Evolutionary conservation across 2,329 filamentous ascomycete genomes (phyloP).

Genomic region (Claviceps purpurea): DNA sequence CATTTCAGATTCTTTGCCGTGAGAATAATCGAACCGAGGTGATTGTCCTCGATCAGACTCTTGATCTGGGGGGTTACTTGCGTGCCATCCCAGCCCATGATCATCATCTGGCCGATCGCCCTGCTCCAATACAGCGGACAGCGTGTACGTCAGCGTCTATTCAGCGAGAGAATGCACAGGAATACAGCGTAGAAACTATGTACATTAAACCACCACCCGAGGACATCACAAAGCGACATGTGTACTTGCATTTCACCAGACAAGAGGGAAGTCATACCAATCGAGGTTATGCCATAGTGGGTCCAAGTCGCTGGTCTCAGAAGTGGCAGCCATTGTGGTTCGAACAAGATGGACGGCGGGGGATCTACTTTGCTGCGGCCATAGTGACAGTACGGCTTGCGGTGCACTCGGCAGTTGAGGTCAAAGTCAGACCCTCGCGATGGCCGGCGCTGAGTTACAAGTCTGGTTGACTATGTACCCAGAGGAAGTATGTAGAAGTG

Average conservation of each 20-base stretch:
- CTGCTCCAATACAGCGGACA: conserved; percentile 21
- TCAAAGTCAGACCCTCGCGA: background rate
- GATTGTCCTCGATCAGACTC: conserved; percentile 66
- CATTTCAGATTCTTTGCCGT: conserved; percentile 80
- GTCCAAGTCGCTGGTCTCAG: conserved; percentile 26
- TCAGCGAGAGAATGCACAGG: background rate
- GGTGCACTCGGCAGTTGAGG: background rate
- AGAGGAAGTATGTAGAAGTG: too few species aligned
- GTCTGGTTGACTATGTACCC: too few species aligned
- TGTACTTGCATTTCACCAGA: background rate
- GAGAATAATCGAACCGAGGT: conserved; percentile 76
- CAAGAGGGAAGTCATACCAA: conserved; percentile 40
- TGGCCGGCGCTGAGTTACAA: background rate
- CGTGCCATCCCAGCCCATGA: conserved; percentile 79
- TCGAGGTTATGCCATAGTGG: conserved; percentile 64
- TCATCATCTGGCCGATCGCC: conserved; percentile 63
- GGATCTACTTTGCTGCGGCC: conserved; percentile 12
- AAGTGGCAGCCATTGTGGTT: conserved; percentile 14
- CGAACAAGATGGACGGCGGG: conserved; percentile 10
- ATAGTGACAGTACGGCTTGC: conserved; percentile 3
- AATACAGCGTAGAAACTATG: background rate
- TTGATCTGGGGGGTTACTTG: conserved; percentile 73
- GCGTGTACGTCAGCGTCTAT: conserved; percentile 2
- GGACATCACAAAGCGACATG: too few species aligned
- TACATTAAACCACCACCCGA: background rate